phyloP scores from a whole-genome alignment of 495 filamentous ascomycete species.

The Elasticomyces elasticus region DNA sequence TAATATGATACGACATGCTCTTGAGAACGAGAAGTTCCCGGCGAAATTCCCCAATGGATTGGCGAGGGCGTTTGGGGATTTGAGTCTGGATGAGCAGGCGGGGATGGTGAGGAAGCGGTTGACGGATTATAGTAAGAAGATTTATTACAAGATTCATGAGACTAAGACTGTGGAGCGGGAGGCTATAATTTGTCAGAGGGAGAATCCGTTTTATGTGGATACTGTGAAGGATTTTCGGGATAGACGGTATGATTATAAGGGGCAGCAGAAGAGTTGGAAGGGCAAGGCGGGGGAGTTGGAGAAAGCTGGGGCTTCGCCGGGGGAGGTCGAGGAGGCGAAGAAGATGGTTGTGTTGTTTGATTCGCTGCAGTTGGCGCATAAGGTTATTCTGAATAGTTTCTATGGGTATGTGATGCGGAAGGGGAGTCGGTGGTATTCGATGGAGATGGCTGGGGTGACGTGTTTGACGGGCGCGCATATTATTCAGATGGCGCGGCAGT shows the following conservation, averaged over 20 bases:
- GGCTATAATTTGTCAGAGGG: slow-evolving; percentile 95
- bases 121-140: slow-evolving; percentile 91
- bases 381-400: slow-evolving; percentile 98
- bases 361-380: slow-evolving; percentile 92
- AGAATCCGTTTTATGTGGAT: slow-evolving; percentile 98
- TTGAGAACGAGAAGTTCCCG: slow-evolving; percentile 91
- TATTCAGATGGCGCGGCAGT: slow-evolving; percentile 90
- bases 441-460: slow-evolving; percentile 99
- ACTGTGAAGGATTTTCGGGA: slow-evolving; percentile 94
- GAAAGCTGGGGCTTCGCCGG: slow-evolving; percentile 59
- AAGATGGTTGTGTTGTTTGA: slow-evolving; percentile 98
- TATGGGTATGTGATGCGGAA: slow-evolving; percentile 99
- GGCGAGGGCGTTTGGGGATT: slow-evolving; percentile 66
- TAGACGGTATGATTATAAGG: slow-evolving; percentile 95
- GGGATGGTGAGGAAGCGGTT: slow-evolving; percentile 73
- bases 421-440: slow-evolving; percentile 95
- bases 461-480: slow-evolving; percentile 94
- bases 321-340: slow-evolving; percentile 85
- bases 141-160: slow-evolving; percentile 98
- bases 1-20: slow-evolving; percentile 91
- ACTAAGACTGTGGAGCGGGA: slow-evolving; percentile 86
- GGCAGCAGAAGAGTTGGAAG: slow-evolving; percentile 96
- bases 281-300: slow-evolving; percentile 83
- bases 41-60: slow-evolving; percentile 58
- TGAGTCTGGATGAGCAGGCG: slow-evolving; percentile 76